Base-by-base conservation (phyloP, 2,329 filamentous ascomycete species). In the Tolypocladium paradoxum region DNA sequence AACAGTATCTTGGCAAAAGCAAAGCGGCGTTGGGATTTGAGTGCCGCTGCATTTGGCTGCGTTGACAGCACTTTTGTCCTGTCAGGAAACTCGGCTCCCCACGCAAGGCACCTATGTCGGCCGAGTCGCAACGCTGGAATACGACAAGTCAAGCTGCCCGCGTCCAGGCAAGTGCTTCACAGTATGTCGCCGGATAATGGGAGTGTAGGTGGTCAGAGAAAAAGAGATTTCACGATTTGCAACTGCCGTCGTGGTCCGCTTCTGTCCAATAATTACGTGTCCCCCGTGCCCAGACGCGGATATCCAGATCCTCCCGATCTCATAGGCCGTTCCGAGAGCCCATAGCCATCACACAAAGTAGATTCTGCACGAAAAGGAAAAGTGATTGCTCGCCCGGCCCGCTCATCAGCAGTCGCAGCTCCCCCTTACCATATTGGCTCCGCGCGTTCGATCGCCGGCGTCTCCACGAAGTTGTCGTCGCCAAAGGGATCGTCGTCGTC, bases 401-500 rank as follows among this genome's bases (percentile, higher is more conserved):
- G 22, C 22, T 43, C 38, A 20, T 6, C 22, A 27, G 38, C 38
- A 27, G 38, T 49, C 35, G 29, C 27, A 50, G 43, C 16, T 29
- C 20, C 45, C 4, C 49, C 50, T 58, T 52, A 65, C 68, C 68
- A 70, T 40, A 56, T 57, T 6, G 67, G 66, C 55, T 68, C 62
- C 3, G 54, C 61, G 50, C 56, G 57, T 55, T 70, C 68, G 22
- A 58, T 46, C 6, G 57, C 56, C 7, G 67, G 67, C 35, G 68
- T 68, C 14, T 68, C 64, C 47, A 88, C 77, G 5, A 83, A 87
- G 65, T 95, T 91, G 43, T 80, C 81, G 66, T 96, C 90, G 4
- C 87, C 88, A 67, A 96, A 96, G 0, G 90, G 90, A 64, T 95
- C 82, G 57, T 93, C 80, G n/a, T 90, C 87, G 45, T 90, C 85